Evolutionary conservation across 306 rosid genomes (phyloP), one percentile per base, ranked within the genome.

Genomic region (Arachis stenosperma): DNA sequence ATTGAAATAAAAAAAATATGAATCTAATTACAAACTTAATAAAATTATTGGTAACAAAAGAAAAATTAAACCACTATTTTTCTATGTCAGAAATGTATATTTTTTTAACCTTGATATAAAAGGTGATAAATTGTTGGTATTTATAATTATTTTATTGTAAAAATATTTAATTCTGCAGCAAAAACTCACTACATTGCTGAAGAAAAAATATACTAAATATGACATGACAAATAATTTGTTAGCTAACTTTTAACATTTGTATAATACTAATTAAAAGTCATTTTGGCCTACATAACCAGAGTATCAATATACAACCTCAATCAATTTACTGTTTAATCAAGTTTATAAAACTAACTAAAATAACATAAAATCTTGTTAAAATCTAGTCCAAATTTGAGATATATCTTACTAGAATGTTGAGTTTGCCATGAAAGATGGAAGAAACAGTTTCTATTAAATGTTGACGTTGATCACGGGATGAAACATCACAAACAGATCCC

Each of bases 331-430:
- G 53, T 48, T 48, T 2, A 52, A 52, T 1, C 15, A 14, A 52
- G 10, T 52, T 52, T 48, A 27, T 52, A 14, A 52, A 52, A 14
- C 10, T 54, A 17, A 14, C 27, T 22, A 22, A 17, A 14, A 50
- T 50, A 50, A 40, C 5, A 30, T 13, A 61, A 57, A 22, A 22
- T 5, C 9, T 46, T 46, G 51, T 8, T 46, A 46, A 46, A 46
- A 0, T 46, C 12, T 46, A 46, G 8, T 9, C 12, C 13, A 46
- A 10, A 52, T n/a, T 6, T n/a, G 30, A 8, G 9, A 3, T 33
- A 33, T 33, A 58, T 3, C 64, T 75, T 75, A 76, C 89, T 0
- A 82, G 74, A 74, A 85, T 82, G 43, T 85, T 82, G 71, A 79
- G 86, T 61, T 75, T 85, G 50, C 82, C 78, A 0, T 47, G 5